Percentiles rank a stretch among this genome's conserved stretches.
Evolutionary conservation across 106 monocot genomes (phyloP).

Genomic region (Dendrobium catenatum): DNA sequence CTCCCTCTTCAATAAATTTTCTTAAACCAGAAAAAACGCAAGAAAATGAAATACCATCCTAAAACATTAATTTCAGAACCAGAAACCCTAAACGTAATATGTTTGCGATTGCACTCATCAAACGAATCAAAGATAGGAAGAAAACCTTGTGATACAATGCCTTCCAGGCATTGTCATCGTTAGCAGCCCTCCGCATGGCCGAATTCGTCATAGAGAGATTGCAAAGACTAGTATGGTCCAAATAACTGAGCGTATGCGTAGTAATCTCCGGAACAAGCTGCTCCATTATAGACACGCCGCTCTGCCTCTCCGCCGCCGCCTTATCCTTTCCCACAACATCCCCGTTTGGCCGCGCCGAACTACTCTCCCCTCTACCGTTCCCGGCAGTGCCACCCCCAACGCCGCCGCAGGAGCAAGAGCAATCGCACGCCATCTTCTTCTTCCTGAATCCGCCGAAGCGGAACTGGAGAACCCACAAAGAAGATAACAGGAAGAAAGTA

Average conservation of each 20-base stretch:
- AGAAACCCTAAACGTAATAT: neutral
- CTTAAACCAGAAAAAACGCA: neutral
- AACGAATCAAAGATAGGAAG: neutral
- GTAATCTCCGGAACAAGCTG: slow-evolving; percentile 68
- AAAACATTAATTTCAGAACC: neutral
- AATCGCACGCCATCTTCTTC: slow-evolving; percentile 9
- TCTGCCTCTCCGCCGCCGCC: slow-evolving; percentile 20
- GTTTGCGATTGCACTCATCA: neutral
- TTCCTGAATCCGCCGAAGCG: neutral
- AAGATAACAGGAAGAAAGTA: slow-evolving; percentile 8
- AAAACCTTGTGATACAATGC: slow-evolving; percentile 51
- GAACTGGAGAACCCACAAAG: slow-evolving; percentile 7
- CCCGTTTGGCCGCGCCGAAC: slow-evolving; percentile 6
- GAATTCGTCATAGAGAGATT: slow-evolving; percentile 61
- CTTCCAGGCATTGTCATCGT: slow-evolving; percentile 63
- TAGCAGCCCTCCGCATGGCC: slow-evolving; percentile 59
- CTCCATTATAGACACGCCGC: slow-evolving; percentile 58
- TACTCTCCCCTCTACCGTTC: neutral
- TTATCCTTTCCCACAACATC: slow-evolving; percentile 19
- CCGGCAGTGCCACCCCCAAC: slow-evolving; percentile 2
- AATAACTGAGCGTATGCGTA: slow-evolving; percentile 53
- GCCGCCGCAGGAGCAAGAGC: slow-evolving; percentile 11
- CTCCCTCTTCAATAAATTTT: neutral
- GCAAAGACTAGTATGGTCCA: slow-evolving; percentile 52
- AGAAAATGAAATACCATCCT: neutral